Conservation (phyloP, 345 rosid genomes). For the Syzygium aqueum region DNA sequence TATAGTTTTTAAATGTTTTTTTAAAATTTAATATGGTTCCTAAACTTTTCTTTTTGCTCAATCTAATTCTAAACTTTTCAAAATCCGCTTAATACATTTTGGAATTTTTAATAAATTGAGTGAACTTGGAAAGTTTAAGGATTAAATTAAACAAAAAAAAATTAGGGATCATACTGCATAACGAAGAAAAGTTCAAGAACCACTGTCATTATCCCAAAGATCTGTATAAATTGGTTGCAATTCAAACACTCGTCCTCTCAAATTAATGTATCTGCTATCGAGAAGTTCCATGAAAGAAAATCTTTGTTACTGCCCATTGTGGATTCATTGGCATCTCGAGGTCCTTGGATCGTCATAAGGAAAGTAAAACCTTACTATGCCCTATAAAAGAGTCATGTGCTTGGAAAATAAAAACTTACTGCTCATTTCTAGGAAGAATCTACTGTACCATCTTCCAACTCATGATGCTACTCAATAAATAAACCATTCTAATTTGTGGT, state of each 20-base stretch:
- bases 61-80: not conserved
- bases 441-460: too few relatives aligned
- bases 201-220: not conserved
- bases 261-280: not conserved
- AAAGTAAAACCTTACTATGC: too few relatives aligned
- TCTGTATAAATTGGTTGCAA: not conserved
- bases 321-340: not conserved
- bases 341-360: too few relatives aligned
- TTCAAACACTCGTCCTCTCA: not conserved
- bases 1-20: too few relatives aligned
- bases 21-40: not conserved
- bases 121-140: not conserved
- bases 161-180: accelerated
- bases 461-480: too few relatives aligned
- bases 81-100: not conserved
- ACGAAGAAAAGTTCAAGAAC: not conserved
- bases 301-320: too few relatives aligned
- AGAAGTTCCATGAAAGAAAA: too few relatives aligned
- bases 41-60: not conserved
- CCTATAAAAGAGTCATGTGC: too few relatives aligned
- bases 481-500: too few relatives aligned
- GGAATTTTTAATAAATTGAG: not conserved
- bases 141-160: not conserved
- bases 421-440: too few relatives aligned
- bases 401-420: too few relatives aligned